phyloP scores from a whole-genome alignment of 371 early-diverging fungal species.

The Syncephalis plumigaleata region DNA sequence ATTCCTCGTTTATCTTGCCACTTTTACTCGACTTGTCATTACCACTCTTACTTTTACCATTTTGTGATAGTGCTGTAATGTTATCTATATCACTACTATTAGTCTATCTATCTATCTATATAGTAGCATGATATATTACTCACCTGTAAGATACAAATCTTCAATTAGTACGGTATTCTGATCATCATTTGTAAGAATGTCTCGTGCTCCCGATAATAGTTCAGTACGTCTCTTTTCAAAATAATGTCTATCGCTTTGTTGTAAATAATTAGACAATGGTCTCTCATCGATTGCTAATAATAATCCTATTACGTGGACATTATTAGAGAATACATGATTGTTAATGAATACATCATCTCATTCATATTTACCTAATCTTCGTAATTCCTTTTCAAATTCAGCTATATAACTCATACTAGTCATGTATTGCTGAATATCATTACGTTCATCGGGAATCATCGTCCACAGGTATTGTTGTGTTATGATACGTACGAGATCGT shows the following conservation, averaged over 20 bases:
- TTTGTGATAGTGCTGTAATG: too few species aligned
- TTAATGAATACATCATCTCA: not conserved
- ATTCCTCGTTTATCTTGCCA: slow-evolving; percentile 4
- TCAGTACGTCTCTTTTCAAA: slow-evolving; percentile 17
- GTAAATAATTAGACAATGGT: not conserved
- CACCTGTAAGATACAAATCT: slow-evolving; percentile 13
- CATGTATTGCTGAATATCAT: not conserved
- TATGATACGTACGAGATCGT: not conserved
- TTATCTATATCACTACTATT: too few species aligned
- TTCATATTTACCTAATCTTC: not conserved
- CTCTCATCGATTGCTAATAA: not conserved
- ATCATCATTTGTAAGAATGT: slow-evolving; percentile 21
- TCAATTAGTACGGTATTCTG: slow-evolving; percentile 25
- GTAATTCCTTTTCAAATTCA: not conserved
- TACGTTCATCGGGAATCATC: not conserved
- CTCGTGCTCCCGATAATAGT: slow-evolving; percentile 16
- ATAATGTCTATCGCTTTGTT: slow-evolving; percentile 4
- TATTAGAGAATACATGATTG: not conserved
- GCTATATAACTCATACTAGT: too few species aligned
- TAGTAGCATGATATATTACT: slow-evolving; percentile 2
- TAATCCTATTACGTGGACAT: not conserved
- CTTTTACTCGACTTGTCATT: not conserved
- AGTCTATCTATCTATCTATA: too few species aligned
- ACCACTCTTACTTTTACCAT: too few species aligned
- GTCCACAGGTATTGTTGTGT: not conserved